Percentiles rank a stretch among this genome's conserved stretches.
Conservation (phyloP, 306 rosid species). For the cucumber (Cucumis sativus) region Cucumber_9930_V3 NC_026655.2:20011001-20011500, state of each 20-base stretch:
- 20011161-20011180: not conserved
- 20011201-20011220: not conserved
- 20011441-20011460: slow-evolving; percentile 73
- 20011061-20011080: not conserved
- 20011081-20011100: slow-evolving; percentile 6
- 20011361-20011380: not conserved
- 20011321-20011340: slow-evolving; percentile 71
- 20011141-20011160: not conserved
- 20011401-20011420: not conserved
- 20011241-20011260: slow-evolving; percentile 18
- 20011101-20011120: not conserved
- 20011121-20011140: not conserved
- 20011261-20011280: slow-evolving; percentile 49
- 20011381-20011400: not conserved
- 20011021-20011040: not conserved
- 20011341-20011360: slow-evolving; percentile 39
- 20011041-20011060: not conserved
- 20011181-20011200: not conserved
- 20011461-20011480: slow-evolving; percentile 42
- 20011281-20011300: slow-evolving; percentile 33
- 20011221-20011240: not conserved
- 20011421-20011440: slow-evolving; percentile 35
- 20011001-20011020: not conserved
- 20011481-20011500: slow-evolving; percentile 57
- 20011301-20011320: slow-evolving; percentile 52